Evolutionary conservation across 495 filamentous ascomycete species (phyloP).

Genomic region (Aspergillus wentii): DNA sequence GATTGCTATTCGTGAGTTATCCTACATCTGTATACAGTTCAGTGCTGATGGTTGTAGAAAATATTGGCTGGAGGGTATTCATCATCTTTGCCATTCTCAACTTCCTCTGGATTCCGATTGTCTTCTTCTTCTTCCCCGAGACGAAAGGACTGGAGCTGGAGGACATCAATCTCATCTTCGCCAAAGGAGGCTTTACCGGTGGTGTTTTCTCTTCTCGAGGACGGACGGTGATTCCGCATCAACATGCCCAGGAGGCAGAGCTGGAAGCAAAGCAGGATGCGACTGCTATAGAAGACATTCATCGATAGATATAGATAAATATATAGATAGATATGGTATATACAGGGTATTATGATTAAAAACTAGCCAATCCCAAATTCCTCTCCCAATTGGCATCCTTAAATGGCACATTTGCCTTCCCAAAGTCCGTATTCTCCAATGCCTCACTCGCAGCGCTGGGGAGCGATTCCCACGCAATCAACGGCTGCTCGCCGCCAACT

Average conservation of each 20-base stretch:
- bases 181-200: too few species aligned
- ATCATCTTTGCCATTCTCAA: constrained; percentile 43
- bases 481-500: constrained; percentile 45
- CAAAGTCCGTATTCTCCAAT: constrained; percentile 39
- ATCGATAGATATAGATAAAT: not conserved
- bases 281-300: too few species aligned
- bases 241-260: constrained; percentile 14
- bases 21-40: constrained; percentile 50
- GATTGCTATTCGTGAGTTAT: constrained; percentile 38
- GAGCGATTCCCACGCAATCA: constrained; percentile 53
- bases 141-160: constrained; percentile 42
- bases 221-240: constrained; percentile 15
- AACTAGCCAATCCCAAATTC: constrained; percentile 33
- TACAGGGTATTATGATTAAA: too few species aligned
- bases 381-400: constrained; percentile 34
- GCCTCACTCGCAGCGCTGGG: constrained; percentile 29
- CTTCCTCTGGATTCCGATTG: constrained; percentile 22
- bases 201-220: too few species aligned
- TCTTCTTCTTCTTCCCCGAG: constrained; percentile 40
- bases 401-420: constrained; percentile 39
- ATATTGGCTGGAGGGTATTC: too few species aligned
- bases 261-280: too few species aligned
- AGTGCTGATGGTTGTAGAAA: too few species aligned
- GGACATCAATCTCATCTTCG: constrained; percentile 45
- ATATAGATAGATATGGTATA: too few species aligned